Conservation (phyloP, 2,329 filamentous ascomycete genomes). For the Diaporthe aspalathi region DNA sequence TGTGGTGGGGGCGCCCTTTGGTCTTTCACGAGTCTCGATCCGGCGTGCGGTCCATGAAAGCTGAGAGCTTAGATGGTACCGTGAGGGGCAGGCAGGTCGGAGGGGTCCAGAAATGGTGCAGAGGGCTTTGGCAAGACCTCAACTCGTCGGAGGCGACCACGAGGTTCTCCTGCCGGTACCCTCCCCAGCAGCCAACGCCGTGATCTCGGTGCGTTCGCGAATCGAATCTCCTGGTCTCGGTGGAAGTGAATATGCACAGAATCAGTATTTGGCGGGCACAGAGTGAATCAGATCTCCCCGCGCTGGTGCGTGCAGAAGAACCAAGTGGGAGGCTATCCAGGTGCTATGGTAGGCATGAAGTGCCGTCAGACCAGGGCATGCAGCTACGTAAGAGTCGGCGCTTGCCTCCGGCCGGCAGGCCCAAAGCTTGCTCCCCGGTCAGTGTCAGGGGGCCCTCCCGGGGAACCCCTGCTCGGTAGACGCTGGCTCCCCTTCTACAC, state of each 20-base stretch:
- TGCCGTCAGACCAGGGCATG: constrained; percentile 14
- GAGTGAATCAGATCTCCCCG: constrained; percentile 11
- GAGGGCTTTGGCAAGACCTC: constrained; percentile 5
- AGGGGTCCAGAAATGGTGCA: neutral
- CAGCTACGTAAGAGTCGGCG: constrained; percentile 32
- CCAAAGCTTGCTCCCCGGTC: constrained; percentile 10
- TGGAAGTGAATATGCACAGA: neutral
- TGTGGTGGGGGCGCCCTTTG: neutral
- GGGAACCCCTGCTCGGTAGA: neutral
- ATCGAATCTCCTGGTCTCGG: neutral
- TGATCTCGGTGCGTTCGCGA: neutral
- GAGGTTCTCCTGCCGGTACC: constrained; percentile 9
- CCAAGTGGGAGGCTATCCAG: neutral
- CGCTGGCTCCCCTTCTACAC: neutral
- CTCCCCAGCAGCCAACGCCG: constrained; percentile 6
- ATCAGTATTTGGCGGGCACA: neutral
- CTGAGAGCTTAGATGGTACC: neutral
- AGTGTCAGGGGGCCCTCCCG: neutral
- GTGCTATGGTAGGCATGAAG: neutral
- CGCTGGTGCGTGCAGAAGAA: constrained; percentile 10
- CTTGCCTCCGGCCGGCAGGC: constrained; percentile 21
- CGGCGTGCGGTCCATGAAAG: neutral
- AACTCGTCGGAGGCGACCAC: neutral
- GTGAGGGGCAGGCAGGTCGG: neutral
- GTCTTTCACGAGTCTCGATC: constrained; percentile 1